Percentiles rank a stretch among this genome's conserved stretches.
These are phyloP conservation scores for Linderniella brevidens DNA, from an alignment of 257 asterid species.

Conservation along the genomic window DNA sequence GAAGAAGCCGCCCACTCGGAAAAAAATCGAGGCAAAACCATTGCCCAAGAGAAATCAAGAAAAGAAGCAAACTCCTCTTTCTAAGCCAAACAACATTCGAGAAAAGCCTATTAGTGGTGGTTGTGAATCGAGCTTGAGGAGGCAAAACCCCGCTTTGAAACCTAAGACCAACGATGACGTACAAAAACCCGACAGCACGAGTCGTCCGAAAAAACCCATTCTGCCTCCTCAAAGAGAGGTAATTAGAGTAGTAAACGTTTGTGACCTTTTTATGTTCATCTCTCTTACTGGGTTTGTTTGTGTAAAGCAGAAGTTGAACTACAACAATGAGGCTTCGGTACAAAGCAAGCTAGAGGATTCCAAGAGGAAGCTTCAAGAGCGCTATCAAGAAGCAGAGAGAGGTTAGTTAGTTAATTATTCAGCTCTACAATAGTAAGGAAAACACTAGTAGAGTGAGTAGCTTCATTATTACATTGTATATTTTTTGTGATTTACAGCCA, in stretches of 20 bases:
- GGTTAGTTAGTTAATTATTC: constrained; percentile 21
- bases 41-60: no score
- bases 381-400: constrained; percentile 46
- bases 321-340: constrained; percentile 21
- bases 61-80: no score
- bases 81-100: no score
- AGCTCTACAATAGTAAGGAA: neutral
- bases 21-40: constrained; percentile 2
- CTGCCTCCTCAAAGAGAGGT: neutral
- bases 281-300: no score
- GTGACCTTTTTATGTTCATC: no score
- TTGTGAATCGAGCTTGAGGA: no score
- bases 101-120: no score
- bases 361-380: constrained; percentile 56
- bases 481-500: constrained; percentile 20
- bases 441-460: no score
- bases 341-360: constrained; percentile 31
- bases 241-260: neutral
- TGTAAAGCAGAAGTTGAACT: constrained; percentile 11
- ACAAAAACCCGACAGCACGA: no score
- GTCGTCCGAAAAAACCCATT: no score
- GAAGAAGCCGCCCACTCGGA: constrained; percentile 30
- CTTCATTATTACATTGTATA: neutral
- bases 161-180: no score
- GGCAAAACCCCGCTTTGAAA: no score